Base-by-base conservation (phyloP, 2,329 filamentous ascomycete species). In the Colletotrichum sp. region DNA sequence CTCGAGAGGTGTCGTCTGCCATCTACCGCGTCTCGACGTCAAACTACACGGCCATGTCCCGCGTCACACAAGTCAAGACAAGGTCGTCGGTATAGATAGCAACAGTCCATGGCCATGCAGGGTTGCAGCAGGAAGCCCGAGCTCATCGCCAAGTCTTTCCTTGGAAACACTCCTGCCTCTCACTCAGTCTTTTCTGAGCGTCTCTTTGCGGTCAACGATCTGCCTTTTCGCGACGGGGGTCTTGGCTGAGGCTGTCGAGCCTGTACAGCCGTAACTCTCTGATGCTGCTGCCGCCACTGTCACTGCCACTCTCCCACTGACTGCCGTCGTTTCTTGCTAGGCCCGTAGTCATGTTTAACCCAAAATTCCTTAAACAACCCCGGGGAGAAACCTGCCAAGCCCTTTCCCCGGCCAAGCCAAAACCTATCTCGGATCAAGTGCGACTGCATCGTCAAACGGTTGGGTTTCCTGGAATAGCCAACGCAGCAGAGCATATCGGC, bases 71-170 rank as follows among this genome's bases (percentile, higher is more conserved):
- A 68, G 49, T 32, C 44, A 68, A 65, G 67, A 52, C n/a, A 65
- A 71, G 49, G 68, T 52, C 44, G 57, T 44, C 39, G 39, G 39
- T 44, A 44, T 44, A 44, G 16, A 44, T 44, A 44, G 39, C 39
- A 44, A 44, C 39, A 44, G 16, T 44, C 39, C 39, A 55, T 69
- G 71, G 32, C 71, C 55, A 57, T 21, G 34, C 60, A 64, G 21
- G 32, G 60, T 64, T 34, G 60, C 32, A 36, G 60, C 39, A 44
- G 16, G 16, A 70, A 39, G 28, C 49, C 39, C 64, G 39, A 64
- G 60, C 60, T 21, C 64, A 36, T 70, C 72, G 72, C 72, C 72
- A 75, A 71, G 72, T 52, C 60, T 71, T 71, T 66, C 68, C 69
- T 75, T 72, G 60, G 72, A 75, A 71, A 75, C 72, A 75, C 68